phyloP scores from a whole-genome alignment of 2,329 filamentous ascomycete genomes.

The Fusarium pseudoanthophilum region DNA sequence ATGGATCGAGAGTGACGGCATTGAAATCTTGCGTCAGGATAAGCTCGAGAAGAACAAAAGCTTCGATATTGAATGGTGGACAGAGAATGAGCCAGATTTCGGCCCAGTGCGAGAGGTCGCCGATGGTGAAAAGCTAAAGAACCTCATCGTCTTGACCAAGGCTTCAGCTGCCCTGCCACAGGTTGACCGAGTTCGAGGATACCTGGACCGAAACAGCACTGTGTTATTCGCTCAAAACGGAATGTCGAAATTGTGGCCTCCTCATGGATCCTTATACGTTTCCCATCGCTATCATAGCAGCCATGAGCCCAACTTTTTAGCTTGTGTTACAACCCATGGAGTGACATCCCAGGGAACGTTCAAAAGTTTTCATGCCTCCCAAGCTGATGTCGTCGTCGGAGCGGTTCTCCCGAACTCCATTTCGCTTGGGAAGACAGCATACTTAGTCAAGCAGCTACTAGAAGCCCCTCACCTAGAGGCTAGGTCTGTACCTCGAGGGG shows the following conservation, averaged over 20 bases:
- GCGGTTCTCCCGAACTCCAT: constrained; percentile 52
- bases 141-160: constrained; percentile 84
- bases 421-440: constrained; percentile 39
- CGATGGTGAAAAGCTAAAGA: constrained; percentile 63
- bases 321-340: constrained; percentile 71
- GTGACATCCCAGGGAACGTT: constrained; percentile 63
- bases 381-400: constrained; percentile 60
- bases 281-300: constrained; percentile 52
- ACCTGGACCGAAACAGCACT: constrained; percentile 73
- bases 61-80: constrained; percentile 67
- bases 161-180: constrained; percentile 74
- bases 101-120: constrained; percentile 56
- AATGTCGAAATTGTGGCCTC: constrained; percentile 75
- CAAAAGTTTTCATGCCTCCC: constrained; percentile 62
- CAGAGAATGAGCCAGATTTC: constrained; percentile 52
- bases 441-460: constrained; percentile 57
- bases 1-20: constrained; percentile 58
- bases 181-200: constrained; percentile 64
- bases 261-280: constrained; percentile 58
- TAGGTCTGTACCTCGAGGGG: constrained; percentile 51
- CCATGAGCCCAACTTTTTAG: constrained; percentile 73
- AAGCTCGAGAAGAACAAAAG: constrained; percentile 47
- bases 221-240: constrained; percentile 91
- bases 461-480: constrained; percentile 57
- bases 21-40: constrained; percentile 56